These are phyloP conservation scores for Nannizziopsis barbatae DNA, from an alignment of 2,329 filamentous ascomycete species.

Conservation along the genomic window DNA sequence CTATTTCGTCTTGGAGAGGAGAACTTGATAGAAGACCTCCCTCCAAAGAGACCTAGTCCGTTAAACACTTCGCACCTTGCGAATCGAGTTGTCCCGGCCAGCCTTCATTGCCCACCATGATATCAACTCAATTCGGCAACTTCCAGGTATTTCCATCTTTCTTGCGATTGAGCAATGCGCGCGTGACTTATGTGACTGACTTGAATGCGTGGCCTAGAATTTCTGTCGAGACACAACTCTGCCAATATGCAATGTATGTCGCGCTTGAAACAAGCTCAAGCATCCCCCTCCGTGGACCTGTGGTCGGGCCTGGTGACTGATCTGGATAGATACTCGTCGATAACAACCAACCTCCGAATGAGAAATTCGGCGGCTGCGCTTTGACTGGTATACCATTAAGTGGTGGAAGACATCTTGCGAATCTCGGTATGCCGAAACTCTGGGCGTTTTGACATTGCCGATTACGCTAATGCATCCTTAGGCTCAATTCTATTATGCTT, in stretches of 20 bases:
- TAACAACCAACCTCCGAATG: slow-evolving; percentile 48
- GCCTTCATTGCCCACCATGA: slow-evolving; percentile 27
- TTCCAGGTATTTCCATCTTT: slow-evolving; percentile 40
- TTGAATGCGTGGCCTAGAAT: slow-evolving; percentile 41
- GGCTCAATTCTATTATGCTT: slow-evolving; percentile 79
- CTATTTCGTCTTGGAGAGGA: background rate
- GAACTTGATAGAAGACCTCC: too few relatives aligned
- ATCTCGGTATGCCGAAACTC: slow-evolving; percentile 54
- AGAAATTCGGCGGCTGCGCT: slow-evolving; percentile 57
- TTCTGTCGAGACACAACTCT: slow-evolving; percentile 78
- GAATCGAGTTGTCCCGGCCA: slow-evolving; percentile 2
- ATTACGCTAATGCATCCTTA: slow-evolving; percentile 25
- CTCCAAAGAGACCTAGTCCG: slow-evolving; percentile 1
- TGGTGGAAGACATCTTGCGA: slow-evolving; percentile 57
- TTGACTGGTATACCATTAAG: slow-evolving; percentile 64
- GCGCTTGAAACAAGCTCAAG: background rate
- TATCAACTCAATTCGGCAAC: slow-evolving; percentile 47
- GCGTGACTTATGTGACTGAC: background rate
- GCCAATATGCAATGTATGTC: slow-evolving; percentile 71
- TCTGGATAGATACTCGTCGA: slow-evolving; percentile 51
- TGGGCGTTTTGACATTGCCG: background rate
- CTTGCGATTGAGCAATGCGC: background rate
- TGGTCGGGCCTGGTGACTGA: slow-evolving; percentile 13
- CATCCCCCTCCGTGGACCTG: background rate
- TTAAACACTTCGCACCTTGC: slow-evolving; percentile 5